Evolutionary conservation across 1,139 yeast genomes (phyloP).

Genomic region (Pichia sp.): DNA sequence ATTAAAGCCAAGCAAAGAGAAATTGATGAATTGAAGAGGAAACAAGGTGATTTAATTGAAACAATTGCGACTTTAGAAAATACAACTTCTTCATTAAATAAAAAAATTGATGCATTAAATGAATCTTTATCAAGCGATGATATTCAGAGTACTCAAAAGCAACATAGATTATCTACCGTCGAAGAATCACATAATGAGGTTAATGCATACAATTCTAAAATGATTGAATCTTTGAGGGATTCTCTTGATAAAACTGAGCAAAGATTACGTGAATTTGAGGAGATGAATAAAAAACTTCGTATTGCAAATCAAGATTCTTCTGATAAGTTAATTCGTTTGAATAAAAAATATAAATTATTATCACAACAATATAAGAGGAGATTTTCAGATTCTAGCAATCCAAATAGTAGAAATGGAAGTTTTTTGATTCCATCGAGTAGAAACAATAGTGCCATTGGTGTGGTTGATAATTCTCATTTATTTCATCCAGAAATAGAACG

Average conservation of each 20-base stretch:
- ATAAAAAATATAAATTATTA: slow-evolving; percentile 57
- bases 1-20: slow-evolving; percentile 49
- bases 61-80: slow-evolving; percentile 9
- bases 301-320: slow-evolving; percentile 62
- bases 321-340: slow-evolving; percentile 57
- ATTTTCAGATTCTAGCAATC: slow-evolving; percentile 24
- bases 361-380: slow-evolving; percentile 48
- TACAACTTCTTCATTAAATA: slow-evolving; percentile 7
- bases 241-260: slow-evolving; percentile 46
- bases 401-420: slow-evolving; percentile 23
- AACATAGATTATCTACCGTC: not conserved
- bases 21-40: slow-evolving; percentile 42
- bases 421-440: slow-evolving; percentile 1
- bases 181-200: not conserved
- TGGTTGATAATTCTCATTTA: not conserved
- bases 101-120: slow-evolving; percentile 2
- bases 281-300: slow-evolving; percentile 49
- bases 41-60: slow-evolving; percentile 30
- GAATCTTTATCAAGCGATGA: not conserved
- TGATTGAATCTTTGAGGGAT: slow-evolving; percentile 44
- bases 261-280: slow-evolving; percentile 51
- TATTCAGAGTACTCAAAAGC: not conserved
- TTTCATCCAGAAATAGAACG: slow-evolving; percentile 2
- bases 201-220: slow-evolving; percentile 25
- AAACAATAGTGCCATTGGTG: not conserved